phyloP scores from a whole-genome alignment of 495 filamentous ascomycete species.

The Penicillium robsamsonii region DNA sequence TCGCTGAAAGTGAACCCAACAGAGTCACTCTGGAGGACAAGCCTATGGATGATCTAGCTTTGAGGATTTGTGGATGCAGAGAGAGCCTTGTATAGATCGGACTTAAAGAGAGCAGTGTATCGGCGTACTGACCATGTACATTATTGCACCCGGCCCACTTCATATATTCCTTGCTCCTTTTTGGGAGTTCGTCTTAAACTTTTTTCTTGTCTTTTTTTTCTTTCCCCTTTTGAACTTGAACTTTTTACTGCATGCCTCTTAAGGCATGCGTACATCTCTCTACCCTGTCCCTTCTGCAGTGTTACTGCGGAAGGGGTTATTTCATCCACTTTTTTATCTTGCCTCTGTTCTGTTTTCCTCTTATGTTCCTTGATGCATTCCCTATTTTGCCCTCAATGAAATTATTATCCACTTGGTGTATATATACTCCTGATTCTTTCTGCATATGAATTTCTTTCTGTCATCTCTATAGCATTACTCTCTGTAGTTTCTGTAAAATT shows the following conservation, averaged over 20 bases:
- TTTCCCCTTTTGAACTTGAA: slow-evolving; percentile 16
- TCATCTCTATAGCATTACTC: background rate
- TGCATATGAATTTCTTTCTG: slow-evolving; percentile 13
- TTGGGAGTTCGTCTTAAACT: background rate
- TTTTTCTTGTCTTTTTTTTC: slow-evolving; percentile 2
- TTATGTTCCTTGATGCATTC: slow-evolving; percentile 9
- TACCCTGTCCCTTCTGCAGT: slow-evolving; percentile 11
- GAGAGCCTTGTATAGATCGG: slow-evolving; percentile 16
- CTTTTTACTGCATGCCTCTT: slow-evolving; percentile 13
- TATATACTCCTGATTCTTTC: slow-evolving; percentile 11
- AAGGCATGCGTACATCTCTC: slow-evolving; percentile 10
- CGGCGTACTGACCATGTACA: background rate
- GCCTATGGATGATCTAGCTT: slow-evolving; percentile 75
- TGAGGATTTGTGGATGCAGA: slow-evolving; percentile 1
- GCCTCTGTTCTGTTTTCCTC: background rate
- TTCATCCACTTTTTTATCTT: slow-evolving; percentile 1
- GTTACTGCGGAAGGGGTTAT: slow-evolving; percentile 1
- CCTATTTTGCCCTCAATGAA: slow-evolving; percentile 8
- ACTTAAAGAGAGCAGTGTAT: slow-evolving; percentile 1
- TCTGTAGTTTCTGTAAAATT: background rate
- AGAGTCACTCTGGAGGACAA: slow-evolving; percentile 80
- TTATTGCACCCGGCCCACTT: background rate
- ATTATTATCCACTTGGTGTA: slow-evolving; percentile 8
- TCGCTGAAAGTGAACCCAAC: slow-evolving; percentile 46
- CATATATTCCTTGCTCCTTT: background rate